phyloP scores from a whole-genome alignment of 768 basidiomycete species.

The Rhodotorula taiwanensis region DNA sequence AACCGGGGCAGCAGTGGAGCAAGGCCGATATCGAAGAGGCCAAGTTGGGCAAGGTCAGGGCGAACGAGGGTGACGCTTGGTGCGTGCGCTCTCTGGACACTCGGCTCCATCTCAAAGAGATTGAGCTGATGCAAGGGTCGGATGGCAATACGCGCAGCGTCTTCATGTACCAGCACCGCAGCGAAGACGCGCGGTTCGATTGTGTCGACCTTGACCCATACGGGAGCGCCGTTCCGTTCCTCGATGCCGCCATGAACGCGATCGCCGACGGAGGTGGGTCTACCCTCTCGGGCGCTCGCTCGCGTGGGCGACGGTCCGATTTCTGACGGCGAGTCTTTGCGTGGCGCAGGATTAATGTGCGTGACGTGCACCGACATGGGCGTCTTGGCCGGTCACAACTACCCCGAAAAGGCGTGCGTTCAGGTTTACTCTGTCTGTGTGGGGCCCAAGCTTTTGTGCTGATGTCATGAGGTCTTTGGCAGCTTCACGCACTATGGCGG shows the following conservation, averaged over 20 bases:
- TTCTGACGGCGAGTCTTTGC: neutral
- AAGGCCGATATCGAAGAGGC: constrained; percentile 27
- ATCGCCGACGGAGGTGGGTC: constrained; percentile 71
- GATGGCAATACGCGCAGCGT: too few species aligned
- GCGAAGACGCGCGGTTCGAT: constrained; percentile 68
- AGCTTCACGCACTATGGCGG: constrained; percentile 97
- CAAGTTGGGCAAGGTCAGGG: constrained; percentile 56
- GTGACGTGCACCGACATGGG: constrained; percentile 95
- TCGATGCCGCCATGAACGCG: constrained; percentile 86
- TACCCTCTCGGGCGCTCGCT: neutral
- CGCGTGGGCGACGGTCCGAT: too few species aligned
- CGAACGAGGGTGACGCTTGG: constrained; percentile 95
- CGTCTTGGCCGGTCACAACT: constrained; percentile 87
- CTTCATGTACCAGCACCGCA: constrained; percentile 82
- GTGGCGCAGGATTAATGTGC: constrained; percentile 66
- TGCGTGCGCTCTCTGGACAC: constrained; percentile 46
- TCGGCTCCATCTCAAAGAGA: neutral
- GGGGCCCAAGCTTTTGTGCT: neutral
- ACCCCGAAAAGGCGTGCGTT: constrained; percentile 87
- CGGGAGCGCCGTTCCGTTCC: constrained; percentile 92
- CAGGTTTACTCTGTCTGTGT: neutral
- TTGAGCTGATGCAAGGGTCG: neutral
- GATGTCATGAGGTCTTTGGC: too few species aligned
- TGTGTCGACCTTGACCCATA: constrained; percentile 98
- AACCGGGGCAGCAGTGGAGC: constrained; percentile 5